These are phyloP conservation scores for Seminavis robusta DNA, from an alignment of 108 stramenopile species.

Conservation along the genomic window DNA sequence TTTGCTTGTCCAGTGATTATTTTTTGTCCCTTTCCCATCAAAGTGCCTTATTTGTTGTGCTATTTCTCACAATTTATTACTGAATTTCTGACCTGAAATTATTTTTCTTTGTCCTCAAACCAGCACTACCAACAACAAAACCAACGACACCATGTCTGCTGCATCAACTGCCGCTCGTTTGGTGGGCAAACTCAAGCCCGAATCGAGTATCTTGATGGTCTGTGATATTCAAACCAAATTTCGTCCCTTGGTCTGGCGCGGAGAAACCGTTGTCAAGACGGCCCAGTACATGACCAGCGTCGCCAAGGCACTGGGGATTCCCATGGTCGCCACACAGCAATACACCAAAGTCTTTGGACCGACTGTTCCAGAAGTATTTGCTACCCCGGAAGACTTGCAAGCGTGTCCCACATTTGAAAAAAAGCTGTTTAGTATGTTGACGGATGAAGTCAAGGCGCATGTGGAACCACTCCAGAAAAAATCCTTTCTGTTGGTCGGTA, in stretches of 20 bases:
- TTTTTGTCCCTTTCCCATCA: too few relatives aligned
- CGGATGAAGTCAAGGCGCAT: conserved; percentile 60
- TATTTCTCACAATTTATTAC: background rate
- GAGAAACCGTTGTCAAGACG: conserved; percentile 77
- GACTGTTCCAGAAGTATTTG: conserved; percentile 70
- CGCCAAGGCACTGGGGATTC: conserved; percentile 77
- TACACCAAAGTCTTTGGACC: conserved; percentile 93
- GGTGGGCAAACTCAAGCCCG: conserved; percentile 83
- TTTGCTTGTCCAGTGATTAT: too few relatives aligned
- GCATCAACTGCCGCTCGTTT: background rate
- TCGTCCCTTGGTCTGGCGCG: conserved; percentile 81
- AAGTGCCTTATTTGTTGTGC: too few relatives aligned
- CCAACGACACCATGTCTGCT: too few relatives aligned
- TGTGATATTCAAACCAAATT: conserved; percentile 97
- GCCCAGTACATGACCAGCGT: conserved; percentile 85
- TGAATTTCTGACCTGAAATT: background rate
- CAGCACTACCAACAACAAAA: background rate
- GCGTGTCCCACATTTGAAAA: conserved; percentile 78
- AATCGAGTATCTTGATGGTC: conserved; percentile 67
- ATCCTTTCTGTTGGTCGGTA: conserved; percentile 88
- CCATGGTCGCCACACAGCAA: conserved; percentile 92
- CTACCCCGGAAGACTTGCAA: conserved; percentile 43
- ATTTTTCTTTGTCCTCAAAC: too few relatives aligned
- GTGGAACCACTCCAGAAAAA: conserved; percentile 27
- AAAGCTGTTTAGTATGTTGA: conserved; percentile 93